Percentiles rank a stretch among this genome's conserved stretches.
These are phyloP conservation scores for Ganoderma meredithae DNA, from an alignment of 1,284 basidiomycete genomes.

Conservation along the genomic window DNA sequence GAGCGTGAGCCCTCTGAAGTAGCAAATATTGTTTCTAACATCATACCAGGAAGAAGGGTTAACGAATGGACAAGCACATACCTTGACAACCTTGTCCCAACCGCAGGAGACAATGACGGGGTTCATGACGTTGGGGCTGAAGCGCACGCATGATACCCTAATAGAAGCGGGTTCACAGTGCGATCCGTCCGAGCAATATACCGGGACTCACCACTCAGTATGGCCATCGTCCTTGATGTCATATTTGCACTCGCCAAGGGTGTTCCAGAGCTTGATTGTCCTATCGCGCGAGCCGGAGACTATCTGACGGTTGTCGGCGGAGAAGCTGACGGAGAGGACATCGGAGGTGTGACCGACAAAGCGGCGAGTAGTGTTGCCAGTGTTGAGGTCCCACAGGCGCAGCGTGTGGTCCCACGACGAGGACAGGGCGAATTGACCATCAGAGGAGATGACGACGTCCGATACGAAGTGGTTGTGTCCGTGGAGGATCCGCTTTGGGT, in stretches of 20 bases:
- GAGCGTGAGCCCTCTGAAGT: slow-evolving; percentile 78
- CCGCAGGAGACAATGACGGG: slow-evolving; percentile 99
- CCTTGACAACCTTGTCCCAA: slow-evolving; percentile 99
- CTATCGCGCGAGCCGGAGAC: slow-evolving; percentile 97
- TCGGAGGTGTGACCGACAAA: slow-evolving; percentile 99
- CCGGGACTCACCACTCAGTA: slow-evolving; percentile 80
- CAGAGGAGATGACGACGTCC: slow-evolving; percentile 98
- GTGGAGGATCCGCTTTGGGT: slow-evolving; percentile 96
- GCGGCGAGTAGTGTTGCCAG: slow-evolving; percentile 91
- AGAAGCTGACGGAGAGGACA: slow-evolving; percentile 97
- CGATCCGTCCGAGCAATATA: slow-evolving; percentile 10
- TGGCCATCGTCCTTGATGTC: slow-evolving; percentile 99
- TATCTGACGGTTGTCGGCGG: slow-evolving; percentile 98
- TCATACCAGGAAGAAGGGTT: slow-evolving; percentile 45
- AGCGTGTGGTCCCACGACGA: slow-evolving; percentile 99
- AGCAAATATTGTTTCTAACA: slow-evolving; percentile 76
- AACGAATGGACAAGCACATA: slow-evolving; percentile 50
- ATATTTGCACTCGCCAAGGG: slow-evolving; percentile 99
- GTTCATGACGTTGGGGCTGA: slow-evolving; percentile 98
- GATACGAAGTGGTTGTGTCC: slow-evolving; percentile 99
- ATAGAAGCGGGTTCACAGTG: slow-evolving; percentile 18
- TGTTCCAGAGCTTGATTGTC: slow-evolving; percentile 99
- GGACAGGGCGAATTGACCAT: slow-evolving; percentile 99
- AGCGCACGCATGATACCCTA: slow-evolving; percentile 99
- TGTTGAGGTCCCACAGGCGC: slow-evolving; percentile 99